Conservation (phyloP, 305 asterid genomes). For the Fraxinus baroniana region DNA sequence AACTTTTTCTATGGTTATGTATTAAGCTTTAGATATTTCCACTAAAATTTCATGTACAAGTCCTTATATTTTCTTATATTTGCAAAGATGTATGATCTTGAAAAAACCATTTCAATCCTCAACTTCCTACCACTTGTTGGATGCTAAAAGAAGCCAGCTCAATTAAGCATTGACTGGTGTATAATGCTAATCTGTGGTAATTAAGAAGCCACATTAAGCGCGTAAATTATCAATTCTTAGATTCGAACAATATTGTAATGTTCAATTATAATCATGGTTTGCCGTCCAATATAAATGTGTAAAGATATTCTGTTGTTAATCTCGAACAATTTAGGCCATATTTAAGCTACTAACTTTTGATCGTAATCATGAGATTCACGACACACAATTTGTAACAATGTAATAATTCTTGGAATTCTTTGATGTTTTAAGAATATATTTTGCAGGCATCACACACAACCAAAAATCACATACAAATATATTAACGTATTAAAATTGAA, state of each 20-base stretch:
- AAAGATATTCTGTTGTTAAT: background rate
- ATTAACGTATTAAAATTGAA: background rate
- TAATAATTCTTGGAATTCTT: background rate
- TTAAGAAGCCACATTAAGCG: background rate
- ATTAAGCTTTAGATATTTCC: background rate
- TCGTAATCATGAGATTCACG: background rate
- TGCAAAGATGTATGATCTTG: background rate
- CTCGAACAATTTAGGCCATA: background rate
- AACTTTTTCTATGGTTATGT: slow-evolving; percentile 25
- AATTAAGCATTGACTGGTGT: background rate
- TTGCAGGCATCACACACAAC: background rate
- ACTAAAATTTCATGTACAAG: background rate
- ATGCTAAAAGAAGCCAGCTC: background rate
- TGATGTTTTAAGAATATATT: background rate
- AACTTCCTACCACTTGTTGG: background rate
- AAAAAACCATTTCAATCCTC: background rate
- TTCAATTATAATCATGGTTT: background rate
- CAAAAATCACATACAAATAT: background rate
- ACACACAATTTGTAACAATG: background rate
- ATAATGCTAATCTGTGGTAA: background rate
- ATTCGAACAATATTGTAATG: background rate
- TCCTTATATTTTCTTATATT: background rate
- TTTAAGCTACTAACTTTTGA: background rate
- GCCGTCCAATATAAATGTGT: background rate
- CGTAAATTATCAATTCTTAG: background rate